Base-by-base conservation (phyloP, 106 monocot genomes). In the Dioscorea dumetorum region DNA sequence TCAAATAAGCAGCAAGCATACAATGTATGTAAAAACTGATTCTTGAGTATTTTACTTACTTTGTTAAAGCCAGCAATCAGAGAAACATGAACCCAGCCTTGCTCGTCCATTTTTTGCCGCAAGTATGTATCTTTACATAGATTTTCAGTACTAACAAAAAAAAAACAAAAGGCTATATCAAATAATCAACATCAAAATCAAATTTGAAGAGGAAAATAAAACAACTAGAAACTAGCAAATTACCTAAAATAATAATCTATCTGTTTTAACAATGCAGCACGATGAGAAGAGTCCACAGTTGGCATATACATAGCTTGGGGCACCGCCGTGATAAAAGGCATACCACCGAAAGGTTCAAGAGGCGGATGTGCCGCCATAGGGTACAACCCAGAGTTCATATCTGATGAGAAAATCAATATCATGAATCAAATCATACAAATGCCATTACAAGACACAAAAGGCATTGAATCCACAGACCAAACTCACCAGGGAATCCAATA, bases 171-270 rank as follows among this genome's bases (percentile, higher is more conserved):
- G 19, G 22, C 60, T 0, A 60, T 61, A 22, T 18, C 16, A 14
- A 61, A 7, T 24, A 20, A 28, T 23, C 7, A 4, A 4, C 8
- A 21, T 12, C 24, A 14, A 22, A 56, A 12, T 56, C 54, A 56
- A 56, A 56, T 15, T 9, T 28, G 24, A 28, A 28, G 3, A 28
- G 28, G 15, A 61, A 61, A 24, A 22, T 12, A 17, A 28, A 62
- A 1, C 41, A 41, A 41, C 41, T 41, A 31, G 13, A 10, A 41
- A 22, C 22, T 24, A 3, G 8, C 54, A 64, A 61, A 33, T 58
- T 31, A 81, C 81, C 81, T 81, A 62, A 81, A 81, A 72, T 81
- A 81, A 57, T 71, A 81, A 17, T 81, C 76, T 71, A 81, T 81
- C 57, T 81, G 81, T 19, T 76, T 71, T 12, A 69, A 18, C 28